phyloP scores from a whole-genome alignment of 345 rosid genomes.

The Populus pruinosa region DNA sequence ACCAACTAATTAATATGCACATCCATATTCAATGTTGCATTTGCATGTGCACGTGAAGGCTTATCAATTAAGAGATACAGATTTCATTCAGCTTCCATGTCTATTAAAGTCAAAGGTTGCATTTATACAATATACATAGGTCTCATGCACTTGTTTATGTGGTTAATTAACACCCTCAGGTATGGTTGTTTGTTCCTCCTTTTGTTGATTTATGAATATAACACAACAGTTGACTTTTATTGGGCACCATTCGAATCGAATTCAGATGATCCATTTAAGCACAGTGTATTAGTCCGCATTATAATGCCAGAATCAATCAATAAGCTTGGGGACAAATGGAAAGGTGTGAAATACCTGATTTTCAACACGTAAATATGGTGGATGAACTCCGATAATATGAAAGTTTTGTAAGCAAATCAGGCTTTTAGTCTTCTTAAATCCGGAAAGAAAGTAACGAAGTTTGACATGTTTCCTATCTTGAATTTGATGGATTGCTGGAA shows the following conservation, averaged over 20 bases:
- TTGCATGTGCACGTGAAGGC: background rate
- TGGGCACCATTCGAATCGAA: slow-evolving; percentile 74
- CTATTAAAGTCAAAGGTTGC: background rate
- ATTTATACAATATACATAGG: background rate
- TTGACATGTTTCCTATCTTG: background rate
- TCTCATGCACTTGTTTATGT: background rate
- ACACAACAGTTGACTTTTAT: slow-evolving; percentile 51
- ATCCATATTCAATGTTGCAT: background rate
- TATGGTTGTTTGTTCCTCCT: background rate
- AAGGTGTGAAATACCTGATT: slow-evolving; percentile 45
- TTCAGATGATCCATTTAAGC: slow-evolving; percentile 52
- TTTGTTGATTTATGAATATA: slow-evolving; percentile 46
- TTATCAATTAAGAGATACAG: background rate
- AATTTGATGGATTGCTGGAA: background rate
- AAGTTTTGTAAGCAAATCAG: slow-evolving; percentile 48
- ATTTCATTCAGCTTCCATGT: background rate
- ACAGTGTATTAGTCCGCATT: slow-evolving; percentile 40
- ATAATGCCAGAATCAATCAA: slow-evolving; percentile 51
- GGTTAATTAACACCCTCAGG: background rate
- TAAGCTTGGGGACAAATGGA: slow-evolving; percentile 57
- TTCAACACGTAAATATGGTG: slow-evolving; percentile 73
- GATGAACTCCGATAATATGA: slow-evolving; percentile 42
- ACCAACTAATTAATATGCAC: background rate
- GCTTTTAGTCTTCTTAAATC: background rate
- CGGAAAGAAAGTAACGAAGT: background rate